Base-by-base conservation (phyloP, 306 rosid species). In the Hippophae tibetana region DNA sequence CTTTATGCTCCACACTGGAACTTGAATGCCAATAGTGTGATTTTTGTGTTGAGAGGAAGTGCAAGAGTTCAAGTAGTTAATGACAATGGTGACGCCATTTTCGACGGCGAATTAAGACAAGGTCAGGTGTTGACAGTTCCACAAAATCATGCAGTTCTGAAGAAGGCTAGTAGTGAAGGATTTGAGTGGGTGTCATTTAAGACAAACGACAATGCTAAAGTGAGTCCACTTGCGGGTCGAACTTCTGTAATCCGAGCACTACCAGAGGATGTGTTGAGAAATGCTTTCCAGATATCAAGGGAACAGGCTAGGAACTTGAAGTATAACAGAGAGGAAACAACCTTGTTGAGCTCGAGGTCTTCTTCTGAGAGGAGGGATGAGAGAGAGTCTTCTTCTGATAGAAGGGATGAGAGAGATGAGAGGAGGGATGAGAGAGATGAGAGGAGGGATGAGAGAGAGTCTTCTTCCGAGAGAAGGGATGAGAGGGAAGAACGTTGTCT, bases 1-100 rank as follows among this genome's bases (percentile, higher is more conserved):
- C 57, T 87, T 6, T 76, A 71, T 44, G 47, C 63, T 5, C 88
- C 96, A 8, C 84, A 85, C 45, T 88, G 84, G 86, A 85, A 71
- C 71, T 13, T 47, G 7, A 71, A 83, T 11, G 81, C 90, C 1
- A 78, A 89, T 69, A 62, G 76, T 12, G 43, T 82, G 0, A 5
- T 82, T 12, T 80, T 76, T 57, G 89, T 51, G 5, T 50, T 60
- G 0, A 74, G 72, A 53, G 96, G 96, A 3, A 14, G 66, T 11
- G 96, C 83, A 7, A 62, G 68, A 18, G 65, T 87, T 5, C 84
- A 72, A 45, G 77, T 84, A 6, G 89, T 84, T 23, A 76, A 88
- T 60, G 13, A 60, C 79, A 27, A 52, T 1, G 94, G 96, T 0
- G 61, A 73, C 2, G 3, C 66, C 0, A 62, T 82, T n/a, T 82